Evolutionary conservation across 305 asterid species (phyloP).

Genomic region (Petunia hybrid): DNA sequence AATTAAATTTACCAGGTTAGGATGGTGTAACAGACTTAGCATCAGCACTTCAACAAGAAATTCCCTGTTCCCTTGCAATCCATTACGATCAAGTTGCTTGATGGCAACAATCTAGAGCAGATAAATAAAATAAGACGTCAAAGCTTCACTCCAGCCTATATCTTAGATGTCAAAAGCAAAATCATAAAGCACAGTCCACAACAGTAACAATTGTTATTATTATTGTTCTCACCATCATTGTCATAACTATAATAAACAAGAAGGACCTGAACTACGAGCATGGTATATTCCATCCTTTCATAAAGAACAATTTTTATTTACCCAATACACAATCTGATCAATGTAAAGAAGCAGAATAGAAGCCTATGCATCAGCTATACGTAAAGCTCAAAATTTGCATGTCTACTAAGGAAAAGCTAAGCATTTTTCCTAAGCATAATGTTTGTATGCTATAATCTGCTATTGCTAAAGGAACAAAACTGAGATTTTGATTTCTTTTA

Average conservation of each 20-base stretch:
- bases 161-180: background rate
- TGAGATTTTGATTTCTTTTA: background rate
- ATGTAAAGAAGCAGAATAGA: background rate
- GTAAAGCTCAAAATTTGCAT: background rate
- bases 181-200: background rate
- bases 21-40: conserved; percentile 78
- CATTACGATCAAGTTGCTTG: conserved; percentile 91
- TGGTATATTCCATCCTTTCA: background rate
- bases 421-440: background rate
- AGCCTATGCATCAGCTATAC: background rate
- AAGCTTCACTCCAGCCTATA: conserved; percentile 1
- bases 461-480: background rate
- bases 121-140: background rate
- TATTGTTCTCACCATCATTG: background rate
- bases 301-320: background rate
- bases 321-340: background rate
- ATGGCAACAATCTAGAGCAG: conserved; percentile 71
- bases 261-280: background rate
- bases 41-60: conserved; percentile 90
- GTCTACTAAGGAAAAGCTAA: background rate
- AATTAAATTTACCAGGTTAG: conserved; percentile 77
- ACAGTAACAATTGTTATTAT: background rate
- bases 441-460: background rate
- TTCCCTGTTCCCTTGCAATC: conserved; percentile 88
- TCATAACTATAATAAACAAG: background rate